Evolutionary conservation across 2,329 filamentous ascomycete species (phyloP).

Genomic region (Colletotrichum coccodes): DNA sequence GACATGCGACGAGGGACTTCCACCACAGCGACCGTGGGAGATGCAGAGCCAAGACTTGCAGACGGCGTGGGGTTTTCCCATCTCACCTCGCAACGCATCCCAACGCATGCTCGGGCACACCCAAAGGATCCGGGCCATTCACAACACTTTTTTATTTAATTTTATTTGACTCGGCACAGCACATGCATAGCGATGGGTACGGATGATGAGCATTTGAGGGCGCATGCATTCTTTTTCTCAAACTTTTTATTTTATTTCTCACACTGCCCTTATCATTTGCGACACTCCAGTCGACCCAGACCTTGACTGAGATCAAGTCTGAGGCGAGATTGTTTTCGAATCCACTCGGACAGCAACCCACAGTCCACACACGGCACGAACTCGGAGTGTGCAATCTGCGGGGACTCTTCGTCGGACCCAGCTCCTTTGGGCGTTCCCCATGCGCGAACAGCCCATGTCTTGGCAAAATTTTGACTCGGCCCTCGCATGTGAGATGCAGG

Average conservation of each 20-base stretch:
- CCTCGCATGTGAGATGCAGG: constrained; percentile 28
- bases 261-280: background rate
- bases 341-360: constrained; percentile 1
- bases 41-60: constrained; percentile 5
- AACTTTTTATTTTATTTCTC: background rate
- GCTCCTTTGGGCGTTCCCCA: constrained; percentile 1
- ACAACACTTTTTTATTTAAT: background rate
- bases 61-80: constrained; percentile 5
- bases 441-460: constrained; percentile 16
- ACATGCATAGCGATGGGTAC: constrained; percentile 33
- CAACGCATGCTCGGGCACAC: constrained; percentile 9
- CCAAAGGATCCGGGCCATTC: constrained; percentile 1
- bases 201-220: constrained; percentile 28
- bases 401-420: constrained; percentile 5
- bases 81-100: constrained; percentile 14
- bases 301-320: background rate
- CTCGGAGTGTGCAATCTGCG: constrained; percentile 3
- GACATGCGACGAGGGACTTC: constrained; percentile 18
- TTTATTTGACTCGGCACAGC: constrained; percentile 20
- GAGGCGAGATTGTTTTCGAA: background rate
- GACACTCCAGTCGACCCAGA: background rate
- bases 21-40: background rate
- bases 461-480: constrained; percentile 19
- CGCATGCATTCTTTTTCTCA: constrained; percentile 12
- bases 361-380: constrained; percentile 6